phyloP scores from a whole-genome alignment of 805 yeast species.

The Pichia cephalocereana region DNA sequence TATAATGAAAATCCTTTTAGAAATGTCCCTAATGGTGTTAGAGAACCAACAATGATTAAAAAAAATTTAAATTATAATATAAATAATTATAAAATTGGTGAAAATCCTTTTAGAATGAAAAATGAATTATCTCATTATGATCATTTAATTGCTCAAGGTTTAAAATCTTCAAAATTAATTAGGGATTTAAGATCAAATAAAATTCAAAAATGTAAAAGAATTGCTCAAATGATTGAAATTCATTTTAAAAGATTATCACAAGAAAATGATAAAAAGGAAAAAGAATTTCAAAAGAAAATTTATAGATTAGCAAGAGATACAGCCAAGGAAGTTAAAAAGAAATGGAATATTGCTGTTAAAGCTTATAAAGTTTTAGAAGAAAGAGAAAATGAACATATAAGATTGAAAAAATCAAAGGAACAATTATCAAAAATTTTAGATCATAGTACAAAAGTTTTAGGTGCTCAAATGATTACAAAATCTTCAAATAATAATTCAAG shows the following conservation, averaged over 20 bases:
- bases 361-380: slow-evolving; percentile 67
- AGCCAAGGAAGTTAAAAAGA: slow-evolving; percentile 74
- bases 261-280: slow-evolving; percentile 73
- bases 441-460: slow-evolving; percentile 82
- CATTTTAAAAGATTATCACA: slow-evolving; percentile 83
- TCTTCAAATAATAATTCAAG: slow-evolving; percentile 9
- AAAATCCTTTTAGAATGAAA: slow-evolving; percentile 32
- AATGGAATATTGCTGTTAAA: slow-evolving; percentile 86
- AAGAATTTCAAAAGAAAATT: slow-evolving; percentile 65
- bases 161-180: slow-evolving; percentile 59
- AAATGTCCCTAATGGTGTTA: slow-evolving; percentile 34
- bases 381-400: slow-evolving; percentile 69
- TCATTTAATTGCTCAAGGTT: slow-evolving; percentile 67
- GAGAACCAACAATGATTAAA: slow-evolving; percentile 31
- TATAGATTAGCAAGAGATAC: slow-evolving; percentile 70
- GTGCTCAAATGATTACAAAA: slow-evolving; percentile 61
- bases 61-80: slow-evolving; percentile 23
- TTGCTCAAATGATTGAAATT: slow-evolving; percentile 74
- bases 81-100: slow-evolving; percentile 25
- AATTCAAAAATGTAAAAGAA: slow-evolving; percentile 56
- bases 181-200: slow-evolving; percentile 57
- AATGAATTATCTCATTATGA: slow-evolving; percentile 52
- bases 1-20: slow-evolving; percentile 35
- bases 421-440: slow-evolving; percentile 83
- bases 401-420: slow-evolving; percentile 73